These are phyloP conservation scores for Quercus gilva DNA, from an alignment of 306 rosid genomes.

Conservation along the genomic window DNA sequence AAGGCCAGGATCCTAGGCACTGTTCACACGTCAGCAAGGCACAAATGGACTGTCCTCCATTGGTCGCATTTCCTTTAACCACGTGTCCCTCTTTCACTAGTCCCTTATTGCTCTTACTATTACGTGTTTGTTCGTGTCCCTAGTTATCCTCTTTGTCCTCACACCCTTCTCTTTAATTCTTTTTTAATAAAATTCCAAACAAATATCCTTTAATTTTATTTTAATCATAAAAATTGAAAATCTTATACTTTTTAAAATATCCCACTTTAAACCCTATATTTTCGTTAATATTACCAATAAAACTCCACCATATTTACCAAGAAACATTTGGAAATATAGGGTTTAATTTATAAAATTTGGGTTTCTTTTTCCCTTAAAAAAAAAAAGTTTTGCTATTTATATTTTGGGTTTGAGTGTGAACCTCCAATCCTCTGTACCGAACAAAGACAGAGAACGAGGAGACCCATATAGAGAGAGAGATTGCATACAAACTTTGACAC, in stretches of 20 bases:
- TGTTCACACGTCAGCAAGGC: constrained; percentile 54
- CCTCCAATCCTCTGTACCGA: constrained; percentile 5
- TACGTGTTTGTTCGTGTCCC: constrained; percentile 1
- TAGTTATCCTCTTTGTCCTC: constrained; percentile 5
- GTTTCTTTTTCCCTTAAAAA: neutral
- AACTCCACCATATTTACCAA: too few relatives aligned
- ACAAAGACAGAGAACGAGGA: constrained; percentile 43
- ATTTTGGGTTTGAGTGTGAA: too few relatives aligned
- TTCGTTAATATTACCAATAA: too few relatives aligned
- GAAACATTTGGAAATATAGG: too few relatives aligned
- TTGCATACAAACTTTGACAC: constrained; percentile 25
- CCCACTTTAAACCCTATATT: too few relatives aligned
- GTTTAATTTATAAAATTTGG: too few relatives aligned
- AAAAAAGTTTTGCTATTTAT: neutral
- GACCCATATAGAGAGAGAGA: constrained; percentile 11
- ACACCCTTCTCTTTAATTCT: constrained; percentile 1
- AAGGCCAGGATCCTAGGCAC: constrained; percentile 50
- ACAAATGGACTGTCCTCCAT: constrained; percentile 46
- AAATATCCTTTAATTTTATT: too few relatives aligned
- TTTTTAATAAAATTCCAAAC: too few relatives aligned
- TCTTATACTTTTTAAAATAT: too few relatives aligned
- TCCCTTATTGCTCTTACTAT: neutral
- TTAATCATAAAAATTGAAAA: too few relatives aligned
- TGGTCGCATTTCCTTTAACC: constrained; percentile 1
- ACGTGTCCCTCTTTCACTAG: constrained; percentile 32